Percentiles rank a stretch among this genome's conserved stretches.
Evolutionary conservation across 2,329 filamentous ascomycete genomes (phyloP).

Genomic region (Graphium sp.): DNA sequence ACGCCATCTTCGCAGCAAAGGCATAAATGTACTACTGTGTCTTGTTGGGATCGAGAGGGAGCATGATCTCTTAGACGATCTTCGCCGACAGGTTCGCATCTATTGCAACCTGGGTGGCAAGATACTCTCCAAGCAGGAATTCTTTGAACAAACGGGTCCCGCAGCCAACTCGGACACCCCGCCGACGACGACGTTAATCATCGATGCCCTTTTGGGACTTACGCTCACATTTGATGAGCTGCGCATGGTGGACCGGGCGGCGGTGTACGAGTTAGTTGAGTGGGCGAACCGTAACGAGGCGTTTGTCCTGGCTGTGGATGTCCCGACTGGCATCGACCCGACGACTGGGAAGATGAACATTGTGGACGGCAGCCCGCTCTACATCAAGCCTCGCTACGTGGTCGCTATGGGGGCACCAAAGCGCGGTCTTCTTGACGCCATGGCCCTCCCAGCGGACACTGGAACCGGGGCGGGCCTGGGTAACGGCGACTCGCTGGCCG

Average conservation of each 20-base stretch:
- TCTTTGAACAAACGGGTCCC: slow-evolving; percentile 42
- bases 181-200: slow-evolving; percentile 58
- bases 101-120: slow-evolving; percentile 72
- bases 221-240: slow-evolving; percentile 83
- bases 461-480: slow-evolving; percentile 5
- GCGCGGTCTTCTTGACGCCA: slow-evolving; percentile 62
- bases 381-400: slow-evolving; percentile 67
- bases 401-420: slow-evolving; percentile 80
- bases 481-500: slow-evolving; percentile 12
- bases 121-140: slow-evolving; percentile 42
- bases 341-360: slow-evolving; percentile 49
- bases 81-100: slow-evolving; percentile 67
- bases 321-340: slow-evolving; percentile 77
- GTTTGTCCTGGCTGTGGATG: slow-evolving; percentile 72
- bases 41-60: slow-evolving; percentile 75
- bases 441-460: slow-evolving; percentile 23
- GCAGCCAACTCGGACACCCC: slow-evolving; percentile 24
- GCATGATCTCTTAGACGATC: slow-evolving; percentile 61
- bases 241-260: slow-evolving; percentile 63
- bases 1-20: slow-evolving; percentile 72
- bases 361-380: slow-evolving; percentile 61
- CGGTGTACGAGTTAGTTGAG: slow-evolving; percentile 76
- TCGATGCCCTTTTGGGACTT: slow-evolving; percentile 77
- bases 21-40: slow-evolving; percentile 65
- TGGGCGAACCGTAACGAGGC: slow-evolving; percentile 85